Evolutionary conservation across 352 stramenopile species (phyloP).

Genomic region (Salisapilia sapeloensis): DNA sequence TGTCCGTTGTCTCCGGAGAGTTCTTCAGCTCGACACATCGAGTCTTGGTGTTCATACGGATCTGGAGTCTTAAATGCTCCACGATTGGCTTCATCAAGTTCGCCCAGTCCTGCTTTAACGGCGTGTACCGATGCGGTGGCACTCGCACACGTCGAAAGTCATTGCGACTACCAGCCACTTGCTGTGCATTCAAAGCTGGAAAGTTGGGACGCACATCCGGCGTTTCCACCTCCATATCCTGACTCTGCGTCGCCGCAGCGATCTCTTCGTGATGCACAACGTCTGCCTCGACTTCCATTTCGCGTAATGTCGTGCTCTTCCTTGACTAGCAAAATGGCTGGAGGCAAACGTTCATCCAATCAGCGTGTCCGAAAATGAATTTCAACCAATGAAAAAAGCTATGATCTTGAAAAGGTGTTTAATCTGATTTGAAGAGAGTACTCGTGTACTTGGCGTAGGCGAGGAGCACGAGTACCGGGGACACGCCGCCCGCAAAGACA

Average conservation of each 20-base stretch:
- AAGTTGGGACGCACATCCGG: conserved; percentile 38
- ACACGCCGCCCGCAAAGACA: no score
- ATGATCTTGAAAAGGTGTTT: no score
- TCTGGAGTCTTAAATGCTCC: conserved; percentile 95
- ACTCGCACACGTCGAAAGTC: conserved; percentile 94
- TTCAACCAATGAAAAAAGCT: no score
- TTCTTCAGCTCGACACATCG: conserved; percentile 96
- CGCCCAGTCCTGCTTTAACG: conserved; percentile 97
- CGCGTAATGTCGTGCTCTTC: background rate
- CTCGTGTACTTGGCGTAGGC: no score
- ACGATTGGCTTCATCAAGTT: conserved; percentile 98
- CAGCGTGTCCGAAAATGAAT: no score
- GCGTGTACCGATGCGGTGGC: conserved; percentile 94
- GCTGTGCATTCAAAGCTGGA: conserved; percentile 60
- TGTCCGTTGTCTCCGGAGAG: conserved; percentile 87
- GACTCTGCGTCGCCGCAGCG: conserved; percentile 25
- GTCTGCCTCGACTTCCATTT: conserved; percentile 59
- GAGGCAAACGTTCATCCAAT: no score
- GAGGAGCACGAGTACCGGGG: no score
- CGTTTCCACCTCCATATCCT: conserved; percentile 42
- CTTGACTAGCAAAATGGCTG: no score
- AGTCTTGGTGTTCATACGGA: conserved; percentile 99
- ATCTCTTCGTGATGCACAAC: conserved; percentile 44
- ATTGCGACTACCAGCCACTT: conserved; percentile 71
- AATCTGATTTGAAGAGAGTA: no score